Conservation (phyloP, 768 basidiomycete genomes). For the Termitomyces eurrhizus region DNA sequence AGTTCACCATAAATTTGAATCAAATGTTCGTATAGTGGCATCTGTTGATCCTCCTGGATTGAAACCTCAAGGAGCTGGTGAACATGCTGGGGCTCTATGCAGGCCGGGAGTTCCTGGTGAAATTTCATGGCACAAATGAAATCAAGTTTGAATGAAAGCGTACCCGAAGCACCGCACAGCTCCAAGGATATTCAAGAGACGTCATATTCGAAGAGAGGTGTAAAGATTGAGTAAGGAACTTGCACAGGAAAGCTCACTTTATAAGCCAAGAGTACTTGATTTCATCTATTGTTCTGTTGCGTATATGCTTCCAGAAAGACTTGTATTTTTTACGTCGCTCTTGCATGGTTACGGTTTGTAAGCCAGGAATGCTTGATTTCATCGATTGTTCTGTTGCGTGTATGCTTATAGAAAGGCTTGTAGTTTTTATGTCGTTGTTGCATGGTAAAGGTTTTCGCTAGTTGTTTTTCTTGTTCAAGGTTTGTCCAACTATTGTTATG, state of each 20-base stretch:
- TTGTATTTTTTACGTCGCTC: no score
- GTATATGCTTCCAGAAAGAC: no score
- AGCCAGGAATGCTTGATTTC: neutral
- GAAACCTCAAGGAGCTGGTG: neutral
- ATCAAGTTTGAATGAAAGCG: no score
- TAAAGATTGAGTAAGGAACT: neutral
- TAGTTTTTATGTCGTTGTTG: neutral
- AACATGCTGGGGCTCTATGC: neutral
- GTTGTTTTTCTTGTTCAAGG: no score
- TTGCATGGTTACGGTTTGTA: no score
- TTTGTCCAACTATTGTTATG: no score
- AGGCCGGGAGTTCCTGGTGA: neutral
- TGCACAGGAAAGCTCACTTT: no score
- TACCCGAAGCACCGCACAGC: neutral
- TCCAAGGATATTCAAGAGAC: neutral
- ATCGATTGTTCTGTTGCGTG: neutral
- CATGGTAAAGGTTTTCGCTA: no score
- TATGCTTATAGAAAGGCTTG: neutral
- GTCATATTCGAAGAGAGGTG: neutral
- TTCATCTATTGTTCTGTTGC: no score
- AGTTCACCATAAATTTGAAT: neutral
- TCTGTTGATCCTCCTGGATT: neutral
- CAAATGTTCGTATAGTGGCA: constrained; percentile 1
- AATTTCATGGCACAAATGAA: neutral
- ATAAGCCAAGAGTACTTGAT: no score